Conservation (phyloP, 163 green algal genomes). For the Dunaliella salina region DNA sequence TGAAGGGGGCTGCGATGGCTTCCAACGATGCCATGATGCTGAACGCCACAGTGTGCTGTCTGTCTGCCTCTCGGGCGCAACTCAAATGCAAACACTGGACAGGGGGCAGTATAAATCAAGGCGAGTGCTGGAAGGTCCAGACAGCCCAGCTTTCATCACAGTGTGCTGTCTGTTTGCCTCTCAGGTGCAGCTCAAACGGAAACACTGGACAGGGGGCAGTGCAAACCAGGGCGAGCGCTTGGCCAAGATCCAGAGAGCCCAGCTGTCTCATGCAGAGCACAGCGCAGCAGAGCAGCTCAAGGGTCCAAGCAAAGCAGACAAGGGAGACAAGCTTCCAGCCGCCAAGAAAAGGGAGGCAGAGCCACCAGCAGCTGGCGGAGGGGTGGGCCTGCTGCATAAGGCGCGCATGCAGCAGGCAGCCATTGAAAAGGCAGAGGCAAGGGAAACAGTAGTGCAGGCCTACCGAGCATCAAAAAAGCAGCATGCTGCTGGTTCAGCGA, state of each 20-base stretch:
- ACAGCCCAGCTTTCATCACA: neutral
- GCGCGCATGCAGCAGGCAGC: neutral
- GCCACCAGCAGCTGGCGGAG: no score
- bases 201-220: slow-evolving; percentile 26
- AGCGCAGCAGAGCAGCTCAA: neutral
- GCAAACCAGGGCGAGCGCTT: neutral
- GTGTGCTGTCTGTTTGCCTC: neutral
- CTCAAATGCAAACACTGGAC: slow-evolving; percentile 35
- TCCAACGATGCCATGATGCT: no score
- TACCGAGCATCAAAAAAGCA: neutral
- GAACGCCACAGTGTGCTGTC: neutral
- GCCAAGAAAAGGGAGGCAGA: no score
- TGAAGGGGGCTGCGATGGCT: no score
- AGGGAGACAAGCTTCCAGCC: no score
- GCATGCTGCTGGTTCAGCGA: neutral
- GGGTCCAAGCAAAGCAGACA: no score
- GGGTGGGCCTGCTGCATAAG: neutral
- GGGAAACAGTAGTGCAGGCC: neutral
- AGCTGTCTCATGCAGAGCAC: neutral
- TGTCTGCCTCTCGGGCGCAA: neutral
- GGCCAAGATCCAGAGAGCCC: neutral
- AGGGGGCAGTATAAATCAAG: slow-evolving; percentile 3
- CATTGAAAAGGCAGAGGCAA: neutral
- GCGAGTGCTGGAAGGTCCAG: slow-evolving; percentile 6
- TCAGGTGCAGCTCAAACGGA: slow-evolving; percentile 27